Evolutionary conservation across 169 alveolate species (phyloP).

Genomic region (Plasmodium gonderi): DNA sequence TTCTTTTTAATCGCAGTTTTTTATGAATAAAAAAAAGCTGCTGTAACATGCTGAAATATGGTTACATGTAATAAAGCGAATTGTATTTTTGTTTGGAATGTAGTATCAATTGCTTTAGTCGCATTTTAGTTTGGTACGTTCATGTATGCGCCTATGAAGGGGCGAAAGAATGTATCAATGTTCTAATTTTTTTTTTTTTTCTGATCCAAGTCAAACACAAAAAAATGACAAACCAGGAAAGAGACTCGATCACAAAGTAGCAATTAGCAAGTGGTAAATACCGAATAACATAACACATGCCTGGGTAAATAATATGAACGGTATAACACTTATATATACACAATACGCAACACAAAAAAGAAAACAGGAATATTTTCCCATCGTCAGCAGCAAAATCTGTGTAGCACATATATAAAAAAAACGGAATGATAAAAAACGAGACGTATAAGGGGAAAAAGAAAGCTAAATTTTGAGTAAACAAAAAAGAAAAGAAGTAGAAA

Average conservation of each 20-base stretch:
- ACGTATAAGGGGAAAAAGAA: neutral
- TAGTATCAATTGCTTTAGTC: neutral
- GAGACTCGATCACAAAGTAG: neutral
- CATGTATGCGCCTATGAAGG: neutral
- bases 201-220: no score
- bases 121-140: neutral
- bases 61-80: neutral
- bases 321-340: neutral
- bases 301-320: neutral
- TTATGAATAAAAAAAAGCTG: neutral
- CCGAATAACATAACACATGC: neutral
- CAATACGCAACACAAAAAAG: neutral
- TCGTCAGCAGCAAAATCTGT: neutral
- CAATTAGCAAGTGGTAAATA: neutral
- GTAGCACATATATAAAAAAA: neutral
- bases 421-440: constrained; percentile 3
- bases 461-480: neutral
- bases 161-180: neutral
- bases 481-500: neutral
- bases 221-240: neutral
- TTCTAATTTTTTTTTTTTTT: neutral
- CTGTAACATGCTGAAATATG: neutral
- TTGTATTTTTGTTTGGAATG: neutral
- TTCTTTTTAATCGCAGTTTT: neutral
- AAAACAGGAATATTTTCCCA: neutral